Evolutionary conservation across 2,329 filamentous ascomycete species (phyloP).

Genomic region (Apiospora koreana): DNA sequence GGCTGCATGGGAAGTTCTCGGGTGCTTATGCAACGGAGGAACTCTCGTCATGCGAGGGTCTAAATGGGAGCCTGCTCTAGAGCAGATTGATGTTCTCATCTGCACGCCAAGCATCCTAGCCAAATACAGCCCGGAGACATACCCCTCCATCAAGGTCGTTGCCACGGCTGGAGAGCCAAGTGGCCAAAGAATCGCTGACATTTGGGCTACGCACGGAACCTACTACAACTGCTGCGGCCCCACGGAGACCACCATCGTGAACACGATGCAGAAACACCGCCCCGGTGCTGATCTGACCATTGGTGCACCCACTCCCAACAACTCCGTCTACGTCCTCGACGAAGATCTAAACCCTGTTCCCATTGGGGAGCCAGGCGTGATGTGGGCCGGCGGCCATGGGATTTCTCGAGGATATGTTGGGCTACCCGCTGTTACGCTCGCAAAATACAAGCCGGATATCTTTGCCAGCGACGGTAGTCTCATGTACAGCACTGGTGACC

Average conservation of each 20-base stretch:
- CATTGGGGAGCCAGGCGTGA: slow-evolving; percentile 49
- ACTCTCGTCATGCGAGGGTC: slow-evolving; percentile 54
- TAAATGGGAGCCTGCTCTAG: slow-evolving; percentile 48
- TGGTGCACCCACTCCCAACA: slow-evolving; percentile 58
- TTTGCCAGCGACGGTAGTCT: slow-evolving; percentile 51
- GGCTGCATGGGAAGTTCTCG: slow-evolving; percentile 64
- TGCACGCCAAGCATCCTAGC: slow-evolving; percentile 56
- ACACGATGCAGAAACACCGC: slow-evolving; percentile 54
- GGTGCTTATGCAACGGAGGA: slow-evolving; percentile 57
- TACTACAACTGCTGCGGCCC: slow-evolving; percentile 62
- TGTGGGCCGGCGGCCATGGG: slow-evolving; percentile 59
- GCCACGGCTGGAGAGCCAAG: slow-evolving; percentile 59
- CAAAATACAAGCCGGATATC: slow-evolving; percentile 50
- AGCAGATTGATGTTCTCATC: slow-evolving; percentile 53
- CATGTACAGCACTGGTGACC: slow-evolving; percentile 64
- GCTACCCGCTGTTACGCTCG: slow-evolving; percentile 49
- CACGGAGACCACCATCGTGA: slow-evolving; percentile 61
- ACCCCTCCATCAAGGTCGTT: slow-evolving; percentile 52
- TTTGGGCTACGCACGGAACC: slow-evolving; percentile 50
- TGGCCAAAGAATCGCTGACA: slow-evolving; percentile 48
- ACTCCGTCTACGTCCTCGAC: slow-evolving; percentile 55
- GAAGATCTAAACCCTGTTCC: slow-evolving; percentile 44
- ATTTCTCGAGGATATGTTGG: slow-evolving; percentile 58
- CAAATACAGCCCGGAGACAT: slow-evolving; percentile 47
- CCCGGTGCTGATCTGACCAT: slow-evolving; percentile 51